These are phyloP conservation scores for Lentinula lateritia DNA, from an alignment of 768 basidiomycete species.

Conservation along the genomic window DNA sequence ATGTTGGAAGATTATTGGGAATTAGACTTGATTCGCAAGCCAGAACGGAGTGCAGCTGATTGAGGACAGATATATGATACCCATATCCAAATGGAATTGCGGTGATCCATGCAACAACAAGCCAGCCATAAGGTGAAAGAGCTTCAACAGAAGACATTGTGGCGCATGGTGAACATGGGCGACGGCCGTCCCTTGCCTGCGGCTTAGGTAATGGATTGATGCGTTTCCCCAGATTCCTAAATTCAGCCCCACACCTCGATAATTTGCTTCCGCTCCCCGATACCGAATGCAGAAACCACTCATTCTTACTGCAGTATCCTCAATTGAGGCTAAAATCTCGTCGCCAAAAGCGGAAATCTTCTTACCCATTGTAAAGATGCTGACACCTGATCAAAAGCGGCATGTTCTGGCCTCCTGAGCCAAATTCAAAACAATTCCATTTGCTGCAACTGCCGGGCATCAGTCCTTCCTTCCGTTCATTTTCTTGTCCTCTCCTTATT, in stretches of 20 bases:
- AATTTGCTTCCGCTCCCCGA: not conserved
- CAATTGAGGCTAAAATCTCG: not conserved
- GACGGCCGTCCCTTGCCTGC: not conserved
- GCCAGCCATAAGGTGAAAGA: conserved; percentile 61
- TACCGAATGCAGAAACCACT: not conserved
- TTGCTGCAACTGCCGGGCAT: not conserved
- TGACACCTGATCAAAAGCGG: not conserved
- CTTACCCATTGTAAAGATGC: not conserved
- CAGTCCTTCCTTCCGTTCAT: not conserved
- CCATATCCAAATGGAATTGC: conserved; percentile 52
- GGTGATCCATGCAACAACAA: conserved; percentile 58
- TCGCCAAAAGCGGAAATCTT: not conserved
- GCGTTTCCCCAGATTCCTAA: not conserved
- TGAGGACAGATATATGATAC: conserved; percentile 89
- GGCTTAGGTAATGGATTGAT: not conserved
- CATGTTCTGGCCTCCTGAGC: not conserved
- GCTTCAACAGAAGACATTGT: conserved; percentile 6
- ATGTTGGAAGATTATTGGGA: conserved; percentile 48
- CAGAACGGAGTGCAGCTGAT: conserved; percentile 77
- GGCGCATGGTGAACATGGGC: not conserved
- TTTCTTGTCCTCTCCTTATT: not conserved
- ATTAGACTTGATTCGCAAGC: conserved; percentile 50
- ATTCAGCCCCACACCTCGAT: not conserved
- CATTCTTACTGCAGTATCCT: not conserved
- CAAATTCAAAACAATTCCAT: not conserved